Percentiles rank a stretch among this genome's conserved stretches.
These are phyloP conservation scores for maize (Zea mays) DNA, from an alignment of 176 grass and related monocot species.

Conservation along the genomic window DNA sequence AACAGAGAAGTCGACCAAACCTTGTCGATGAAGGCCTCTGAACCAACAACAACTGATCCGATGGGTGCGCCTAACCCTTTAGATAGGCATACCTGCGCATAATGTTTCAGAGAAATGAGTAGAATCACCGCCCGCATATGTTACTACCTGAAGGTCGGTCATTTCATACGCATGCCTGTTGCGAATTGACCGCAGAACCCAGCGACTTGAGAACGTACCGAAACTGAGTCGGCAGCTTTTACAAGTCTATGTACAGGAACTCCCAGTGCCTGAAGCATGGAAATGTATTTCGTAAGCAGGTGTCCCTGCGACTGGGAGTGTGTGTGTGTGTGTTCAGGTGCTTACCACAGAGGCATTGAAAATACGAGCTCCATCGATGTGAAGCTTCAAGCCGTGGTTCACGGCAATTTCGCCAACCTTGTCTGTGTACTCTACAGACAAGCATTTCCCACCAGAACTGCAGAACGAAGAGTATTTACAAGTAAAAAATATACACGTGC, in stretches of 20 bases:
- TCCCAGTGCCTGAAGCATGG: conserved; percentile 59
- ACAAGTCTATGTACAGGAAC: conserved; percentile 85
- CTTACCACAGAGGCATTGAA: conserved; percentile 94
- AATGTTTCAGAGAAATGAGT: conserved; percentile 2
- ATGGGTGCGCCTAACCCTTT: conserved; percentile 94
- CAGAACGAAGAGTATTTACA: background rate
- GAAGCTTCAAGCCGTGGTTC: conserved; percentile 81
- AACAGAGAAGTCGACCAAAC: conserved; percentile 25
- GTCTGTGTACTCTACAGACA: conserved; percentile 76
- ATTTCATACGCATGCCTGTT: background rate
- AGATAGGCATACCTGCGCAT: conserved; percentile 75
- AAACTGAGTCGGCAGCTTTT: conserved; percentile 85
- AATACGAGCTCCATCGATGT: conserved; percentile 95
- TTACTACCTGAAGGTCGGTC: background rate
- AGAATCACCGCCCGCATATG: conserved; percentile 12
- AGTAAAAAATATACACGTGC: background rate
- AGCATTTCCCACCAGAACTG: conserved; percentile 80
- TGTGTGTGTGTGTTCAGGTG: background rate
- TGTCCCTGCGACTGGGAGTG: background rate
- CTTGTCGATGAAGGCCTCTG: conserved; percentile 73
- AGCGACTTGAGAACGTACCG: conserved; percentile 46
- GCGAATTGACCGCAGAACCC: background rate
- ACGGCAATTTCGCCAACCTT: conserved; percentile 69
- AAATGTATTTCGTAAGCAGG: background rate
- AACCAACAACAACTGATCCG: conserved; percentile 87